Base-by-base conservation (phyloP, 306 rosid species). In the Citrullus colocynthis region DNA sequence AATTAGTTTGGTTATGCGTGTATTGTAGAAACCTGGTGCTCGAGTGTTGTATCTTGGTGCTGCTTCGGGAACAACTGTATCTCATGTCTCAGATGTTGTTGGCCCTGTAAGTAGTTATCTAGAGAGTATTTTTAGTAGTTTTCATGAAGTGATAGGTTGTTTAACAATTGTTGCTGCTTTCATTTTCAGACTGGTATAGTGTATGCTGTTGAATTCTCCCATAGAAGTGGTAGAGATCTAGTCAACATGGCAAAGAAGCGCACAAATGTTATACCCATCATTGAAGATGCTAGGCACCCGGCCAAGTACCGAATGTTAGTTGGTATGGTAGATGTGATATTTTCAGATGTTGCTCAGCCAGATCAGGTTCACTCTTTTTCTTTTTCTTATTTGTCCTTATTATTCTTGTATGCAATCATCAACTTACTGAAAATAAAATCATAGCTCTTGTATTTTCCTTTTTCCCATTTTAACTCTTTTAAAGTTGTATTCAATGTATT, bases 261-360 rank as follows among this genome's bases (percentile, higher is more conserved):
- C 0, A 95, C 99, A 0, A 92, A 96, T 89, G 78, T 96, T 20
- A 92, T 92, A 3, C 99, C 98, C 34, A 92, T 96, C 52, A 89
- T 96, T 77, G 99, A 92, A 80, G 99, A 96, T 87, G 99, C 99
- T 9, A 96, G 99, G 41, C 96, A 96, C 86, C 99, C 97, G 12
- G 86, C 93, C 2, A 96, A 91, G 71, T 96, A 96, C 85, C 85
- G 97, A 65, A 91, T 91, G 97, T 82, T 96, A 76, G 93, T 96
- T 63, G 97, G 97, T 63, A 96, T 96, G 97, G 99, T 96, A n/a
- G 99, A 96, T 87, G 97, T 96, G 11, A 85, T 96, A 66, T 96
- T 96, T 88, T 92, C 99, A 49, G 99, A 96, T 85, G 99, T 95
- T 83, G 99, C 99, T 8, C 97, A 95, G 81, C 99, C 97, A 6